phyloP scores from a whole-genome alignment of 495 filamentous ascomycete genomes.

The Neurospora discreta region DNA sequence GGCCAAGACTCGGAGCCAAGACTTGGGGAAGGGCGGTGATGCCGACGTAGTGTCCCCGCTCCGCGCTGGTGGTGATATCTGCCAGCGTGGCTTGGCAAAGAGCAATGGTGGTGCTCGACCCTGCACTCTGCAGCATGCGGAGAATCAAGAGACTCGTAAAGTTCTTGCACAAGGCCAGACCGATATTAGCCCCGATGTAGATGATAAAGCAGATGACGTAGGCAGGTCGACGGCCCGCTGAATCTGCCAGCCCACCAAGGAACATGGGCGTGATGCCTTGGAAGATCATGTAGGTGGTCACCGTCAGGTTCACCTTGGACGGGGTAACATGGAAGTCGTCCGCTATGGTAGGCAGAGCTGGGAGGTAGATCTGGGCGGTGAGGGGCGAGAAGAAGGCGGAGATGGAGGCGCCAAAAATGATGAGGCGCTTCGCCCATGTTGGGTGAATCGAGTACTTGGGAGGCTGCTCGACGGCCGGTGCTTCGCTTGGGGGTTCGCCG shows the following conservation, averaged over 20 bases:
- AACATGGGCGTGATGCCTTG: slow-evolving; percentile 49
- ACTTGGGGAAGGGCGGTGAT: slow-evolving; percentile 26
- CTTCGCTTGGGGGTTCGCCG: slow-evolving; percentile 4
- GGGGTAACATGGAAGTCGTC: slow-evolving; percentile 40
- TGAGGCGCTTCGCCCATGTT: slow-evolving; percentile 43
- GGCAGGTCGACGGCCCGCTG: slow-evolving; percentile 40
- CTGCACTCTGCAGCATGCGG: slow-evolving; percentile 44
- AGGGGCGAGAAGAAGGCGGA: slow-evolving; percentile 61
- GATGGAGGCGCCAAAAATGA: slow-evolving; percentile 49
- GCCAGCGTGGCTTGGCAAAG: slow-evolving; percentile 46
- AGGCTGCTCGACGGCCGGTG: neutral
- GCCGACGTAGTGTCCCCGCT: slow-evolving; percentile 39
- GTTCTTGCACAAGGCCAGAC: slow-evolving; percentile 36
- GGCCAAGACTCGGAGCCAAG: slow-evolving; percentile 24
- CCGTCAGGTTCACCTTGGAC: slow-evolving; percentile 49
- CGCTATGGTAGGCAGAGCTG: slow-evolving; percentile 47
- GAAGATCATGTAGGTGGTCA: slow-evolving; percentile 51
- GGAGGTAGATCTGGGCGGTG: slow-evolving; percentile 61
- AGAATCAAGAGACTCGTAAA: slow-evolving; percentile 43
- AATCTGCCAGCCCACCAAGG: slow-evolving; percentile 45
- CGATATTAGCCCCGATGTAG: slow-evolving; percentile 47
- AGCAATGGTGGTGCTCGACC: slow-evolving; percentile 39
- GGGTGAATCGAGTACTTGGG: slow-evolving; percentile 45
- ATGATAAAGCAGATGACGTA: slow-evolving; percentile 44
- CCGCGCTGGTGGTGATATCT: slow-evolving; percentile 40